Percentiles rank a stretch among this genome's conserved stretches.
Conservation (phyloP, 2,329 filamentous ascomycete genomes). For the Dactylonectria estremocensis region DNA sequence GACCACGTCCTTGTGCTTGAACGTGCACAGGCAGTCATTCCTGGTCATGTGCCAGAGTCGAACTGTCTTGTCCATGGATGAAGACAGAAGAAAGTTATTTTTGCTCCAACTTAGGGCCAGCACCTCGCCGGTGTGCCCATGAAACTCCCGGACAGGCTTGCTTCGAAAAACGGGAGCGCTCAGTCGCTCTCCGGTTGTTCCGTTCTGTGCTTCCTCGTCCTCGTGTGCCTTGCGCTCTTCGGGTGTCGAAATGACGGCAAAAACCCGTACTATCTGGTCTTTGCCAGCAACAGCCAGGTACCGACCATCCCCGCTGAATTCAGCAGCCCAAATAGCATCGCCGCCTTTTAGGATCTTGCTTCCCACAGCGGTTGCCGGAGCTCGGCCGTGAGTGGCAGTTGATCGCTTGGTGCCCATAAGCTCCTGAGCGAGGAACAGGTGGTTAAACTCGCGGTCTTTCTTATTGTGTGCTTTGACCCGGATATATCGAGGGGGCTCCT, state of each 20-base stretch:
- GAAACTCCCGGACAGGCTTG: slow-evolving; percentile 84
- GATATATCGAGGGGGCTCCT: slow-evolving; percentile 92
- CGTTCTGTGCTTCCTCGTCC: slow-evolving; percentile 65
- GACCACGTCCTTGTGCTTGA: slow-evolving; percentile 95
- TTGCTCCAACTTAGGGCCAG: slow-evolving; percentile 98
- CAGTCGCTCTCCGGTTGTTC: slow-evolving; percentile 70
- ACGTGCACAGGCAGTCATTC: slow-evolving; percentile 89
- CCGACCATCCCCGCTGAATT: slow-evolving; percentile 92
- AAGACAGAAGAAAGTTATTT: slow-evolving; percentile 96
- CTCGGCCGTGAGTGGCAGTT: slow-evolving; percentile 49
- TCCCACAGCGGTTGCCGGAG: slow-evolving; percentile 56
- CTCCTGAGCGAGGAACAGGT: slow-evolving; percentile 93
- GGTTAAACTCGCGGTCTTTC: slow-evolving; percentile 85
- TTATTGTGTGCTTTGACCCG: slow-evolving; percentile 87
- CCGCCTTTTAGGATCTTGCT: slow-evolving; percentile 61
- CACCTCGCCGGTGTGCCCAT: slow-evolving; percentile 87
- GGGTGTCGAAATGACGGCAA: slow-evolving; percentile 86
- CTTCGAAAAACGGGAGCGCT: slow-evolving; percentile 92
- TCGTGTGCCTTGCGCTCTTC: slow-evolving; percentile 85
- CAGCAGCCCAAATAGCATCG: slow-evolving; percentile 90
- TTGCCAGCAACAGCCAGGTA: slow-evolving; percentile 95
- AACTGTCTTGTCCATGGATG: slow-evolving; percentile 98
- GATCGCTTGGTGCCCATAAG: slow-evolving; percentile 73
- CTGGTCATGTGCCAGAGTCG: slow-evolving; percentile 92
- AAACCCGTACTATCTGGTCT: slow-evolving; percentile 88